Evolutionary conservation across 2,329 filamentous ascomycete species (phyloP), one percentile per base, ranked within the genome.

Genomic region (Hypoxylon rubiginosum): DNA sequence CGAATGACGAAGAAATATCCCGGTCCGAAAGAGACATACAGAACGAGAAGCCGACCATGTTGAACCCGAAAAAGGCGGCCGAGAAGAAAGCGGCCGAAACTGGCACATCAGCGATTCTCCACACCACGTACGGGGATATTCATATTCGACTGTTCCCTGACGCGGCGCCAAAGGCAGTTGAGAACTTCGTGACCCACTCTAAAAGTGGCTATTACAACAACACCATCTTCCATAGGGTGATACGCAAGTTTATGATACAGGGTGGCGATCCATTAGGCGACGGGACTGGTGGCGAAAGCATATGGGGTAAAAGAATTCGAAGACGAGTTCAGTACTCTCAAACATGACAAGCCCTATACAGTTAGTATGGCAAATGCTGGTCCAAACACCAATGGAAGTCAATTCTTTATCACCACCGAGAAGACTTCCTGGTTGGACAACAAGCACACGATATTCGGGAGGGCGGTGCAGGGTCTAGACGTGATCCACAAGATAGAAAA

Each of bases 381-480:
- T 0, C 93, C 94, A 0, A 94, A 95, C 74, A 97, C 94, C 36
- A 99, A 99, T 77, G 96, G 92, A 13, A 96, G 92, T 75, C 96
- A 99, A 78, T 99, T 99, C 78, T 99, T 99, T 75, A 97, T 99
- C 71, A 99, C 96, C 0, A 97, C 95, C 0, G 97, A 97, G 80
- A 97, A 97, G 82, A 94, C 96, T 71, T 91, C 94, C 5, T 99
- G 96, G 96, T 81, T 99, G 56, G 96, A 99, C 78, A 91, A 92
- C 69, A 97, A 97, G 79, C 96, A 99, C 79, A 98, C 95, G 0
- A 92, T 99, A 57, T 99, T 99, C 77, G 96, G 96, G 0, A 86
- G 96, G 43, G 94, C 93, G 0, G 91, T 95, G 39, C 91, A 94
- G 76, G 96, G 96, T 0, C 83, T 98, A 76, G 96, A 99, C 79